These are phyloP conservation scores for Penicillium sp. DNA, from an alignment of 2,329 filamentous ascomycete species.

Conservation along the genomic window DNA sequence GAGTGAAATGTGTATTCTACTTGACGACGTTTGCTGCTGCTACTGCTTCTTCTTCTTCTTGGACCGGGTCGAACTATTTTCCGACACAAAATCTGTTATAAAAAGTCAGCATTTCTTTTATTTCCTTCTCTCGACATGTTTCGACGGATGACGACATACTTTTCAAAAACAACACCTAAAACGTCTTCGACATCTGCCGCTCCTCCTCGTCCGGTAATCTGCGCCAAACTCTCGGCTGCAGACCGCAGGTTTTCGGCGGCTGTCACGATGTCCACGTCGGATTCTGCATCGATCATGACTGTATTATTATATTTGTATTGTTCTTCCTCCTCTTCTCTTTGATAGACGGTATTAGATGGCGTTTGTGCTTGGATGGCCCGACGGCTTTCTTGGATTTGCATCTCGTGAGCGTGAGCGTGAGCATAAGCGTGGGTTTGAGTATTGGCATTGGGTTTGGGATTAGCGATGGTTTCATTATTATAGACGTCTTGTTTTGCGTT, in stretches of 20 bases:
- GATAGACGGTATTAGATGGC: slow-evolving; percentile 13
- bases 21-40: background rate
- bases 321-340: background rate
- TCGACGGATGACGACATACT: slow-evolving; percentile 59
- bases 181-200: slow-evolving; percentile 92
- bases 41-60: slow-evolving; percentile 1
- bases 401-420: slow-evolving; percentile 10
- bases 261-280: slow-evolving; percentile 71
- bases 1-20: slow-evolving; percentile 12
- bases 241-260: slow-evolving; percentile 84
- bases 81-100: slow-evolving; percentile 53
- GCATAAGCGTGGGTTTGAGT: slow-evolving; percentile 13
- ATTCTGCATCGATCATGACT: slow-evolving; percentile 14
- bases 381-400: slow-evolving; percentile 14
- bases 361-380: slow-evolving; percentile 11
- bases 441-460: slow-evolving; percentile 10
- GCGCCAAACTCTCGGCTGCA: slow-evolving; percentile 74
- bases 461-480: slow-evolving; percentile 13
- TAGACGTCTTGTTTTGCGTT: slow-evolving; percentile 1
- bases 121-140: slow-evolving; percentile 8
- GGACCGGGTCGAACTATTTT: slow-evolving; percentile 36
- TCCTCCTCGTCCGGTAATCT: slow-evolving; percentile 82
- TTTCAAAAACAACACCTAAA: slow-evolving; percentile 94
- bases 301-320: slow-evolving; percentile 18
- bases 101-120: slow-evolving; percentile 10